Evolutionary conservation across 2,329 filamentous ascomycete genomes (phyloP).

Genomic region (Aspergillus caelatus): DNA sequence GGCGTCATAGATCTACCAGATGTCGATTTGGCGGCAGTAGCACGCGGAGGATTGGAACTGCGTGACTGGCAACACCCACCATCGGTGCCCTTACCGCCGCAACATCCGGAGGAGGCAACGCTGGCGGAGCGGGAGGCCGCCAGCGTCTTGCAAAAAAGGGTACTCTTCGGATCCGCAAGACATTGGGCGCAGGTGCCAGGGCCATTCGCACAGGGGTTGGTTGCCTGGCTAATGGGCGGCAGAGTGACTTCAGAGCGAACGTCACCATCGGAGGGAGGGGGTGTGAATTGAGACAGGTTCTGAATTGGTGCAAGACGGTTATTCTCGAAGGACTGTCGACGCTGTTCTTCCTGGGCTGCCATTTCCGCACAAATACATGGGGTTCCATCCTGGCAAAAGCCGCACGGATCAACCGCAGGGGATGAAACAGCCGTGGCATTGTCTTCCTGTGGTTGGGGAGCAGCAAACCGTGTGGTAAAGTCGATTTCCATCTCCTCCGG

Average conservation of each 20-base stretch:
- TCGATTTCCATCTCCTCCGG: slow-evolving; percentile 67
- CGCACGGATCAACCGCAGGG: slow-evolving; percentile 67
- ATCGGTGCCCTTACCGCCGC: slow-evolving; percentile 60
- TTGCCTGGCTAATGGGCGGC: slow-evolving; percentile 38
- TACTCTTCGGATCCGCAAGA: slow-evolving; percentile 74
- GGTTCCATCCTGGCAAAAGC: slow-evolving; percentile 80
- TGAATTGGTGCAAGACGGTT: slow-evolving; percentile 50
- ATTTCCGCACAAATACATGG: slow-evolving; percentile 80
- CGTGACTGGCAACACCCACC: slow-evolving; percentile 65
- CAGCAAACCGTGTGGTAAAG: slow-evolving; percentile 69
- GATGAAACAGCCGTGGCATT: slow-evolving; percentile 34
- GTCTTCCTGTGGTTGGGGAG: slow-evolving; percentile 33
- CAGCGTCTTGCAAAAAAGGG: slow-evolving; percentile 79
- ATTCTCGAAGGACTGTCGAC: slow-evolving; percentile 39
- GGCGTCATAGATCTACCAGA: slow-evolving; percentile 37
- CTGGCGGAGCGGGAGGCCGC: slow-evolving; percentile 60
- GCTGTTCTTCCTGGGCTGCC: slow-evolving; percentile 47
- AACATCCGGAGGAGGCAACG: slow-evolving; percentile 54
- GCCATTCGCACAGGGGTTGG: slow-evolving; percentile 61
- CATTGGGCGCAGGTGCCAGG: slow-evolving; percentile 81
- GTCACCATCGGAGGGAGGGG: slow-evolving; percentile 59
- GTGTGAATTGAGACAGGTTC: slow-evolving; percentile 53
- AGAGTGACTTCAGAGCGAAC: slow-evolving; percentile 56
- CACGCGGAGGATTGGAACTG: slow-evolving; percentile 25
- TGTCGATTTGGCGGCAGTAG: slow-evolving; percentile 28